These are phyloP conservation scores for Schizonepeta tenuifolia DNA, from an alignment of 257 asterid genomes.

Conservation along the genomic window DNA sequence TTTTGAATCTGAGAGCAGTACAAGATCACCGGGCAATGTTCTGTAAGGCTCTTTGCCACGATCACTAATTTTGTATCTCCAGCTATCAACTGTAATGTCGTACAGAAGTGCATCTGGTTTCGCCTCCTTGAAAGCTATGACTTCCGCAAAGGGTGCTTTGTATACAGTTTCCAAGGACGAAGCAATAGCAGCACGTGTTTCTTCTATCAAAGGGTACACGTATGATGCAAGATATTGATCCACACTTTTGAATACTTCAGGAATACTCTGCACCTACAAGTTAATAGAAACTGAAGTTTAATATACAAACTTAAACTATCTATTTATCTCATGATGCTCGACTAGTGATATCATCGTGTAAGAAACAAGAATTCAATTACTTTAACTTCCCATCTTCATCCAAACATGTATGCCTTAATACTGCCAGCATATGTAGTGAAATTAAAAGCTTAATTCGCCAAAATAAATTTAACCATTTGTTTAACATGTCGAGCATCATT, in stretches of 20 bases:
- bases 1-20: slow-evolving; percentile 43
- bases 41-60: slow-evolving; percentile 49
- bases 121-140: slow-evolving; percentile 16
- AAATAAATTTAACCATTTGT: not conserved
- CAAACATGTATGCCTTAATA: not conserved
- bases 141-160: slow-evolving; percentile 58
- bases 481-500: not conserved
- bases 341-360: not conserved
- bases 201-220: slow-evolving; percentile 56
- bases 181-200: slow-evolving; percentile 52
- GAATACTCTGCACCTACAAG: slow-evolving; percentile 54
- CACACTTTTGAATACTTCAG: slow-evolving; percentile 44
- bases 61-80: slow-evolving; percentile 44
- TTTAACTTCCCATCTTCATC: not conserved
- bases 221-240: slow-evolving; percentile 50
- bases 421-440: not conserved
- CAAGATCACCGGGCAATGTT: slow-evolving; percentile 56
- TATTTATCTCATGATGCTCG: not conserved
- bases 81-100: slow-evolving; percentile 35
- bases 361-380: not conserved
- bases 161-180: slow-evolving; percentile 44
- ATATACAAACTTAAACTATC: not conserved
- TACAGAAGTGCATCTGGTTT: not conserved
- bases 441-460: not conserved
- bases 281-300: not conserved